Evolutionary conservation across 2,329 filamentous ascomycete species (phyloP).

Genomic region (Geoglossum cookeanum): DNA sequence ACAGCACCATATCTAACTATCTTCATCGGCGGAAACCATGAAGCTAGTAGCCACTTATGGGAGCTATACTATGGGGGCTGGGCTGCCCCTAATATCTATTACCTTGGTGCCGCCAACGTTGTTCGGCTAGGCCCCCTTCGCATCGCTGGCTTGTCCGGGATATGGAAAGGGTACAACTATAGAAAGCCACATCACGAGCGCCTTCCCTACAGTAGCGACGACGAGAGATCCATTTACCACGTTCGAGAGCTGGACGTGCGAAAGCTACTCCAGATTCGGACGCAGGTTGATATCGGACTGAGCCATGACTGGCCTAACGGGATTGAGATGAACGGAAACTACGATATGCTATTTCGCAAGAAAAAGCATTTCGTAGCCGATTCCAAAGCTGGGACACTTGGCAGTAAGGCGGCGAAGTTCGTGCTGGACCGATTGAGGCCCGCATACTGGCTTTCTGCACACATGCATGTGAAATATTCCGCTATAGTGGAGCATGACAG

Average conservation of each 20-base stretch:
- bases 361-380: constrained; percentile 64
- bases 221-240: constrained; percentile 73
- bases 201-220: constrained; percentile 60
- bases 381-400: constrained; percentile 54
- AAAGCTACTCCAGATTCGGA: constrained; percentile 67
- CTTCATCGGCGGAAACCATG: constrained; percentile 89
- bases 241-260: constrained; percentile 78
- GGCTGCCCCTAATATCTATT: constrained; percentile 95
- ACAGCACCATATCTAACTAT: constrained; percentile 75
- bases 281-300: constrained; percentile 75
- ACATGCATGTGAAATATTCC: constrained; percentile 75
- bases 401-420: constrained; percentile 59
- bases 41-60: constrained; percentile 75
- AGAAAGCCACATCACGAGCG: constrained; percentile 67
- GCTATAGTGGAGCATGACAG: constrained; percentile 36
- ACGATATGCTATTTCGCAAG: constrained; percentile 43
- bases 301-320: constrained; percentile 91
- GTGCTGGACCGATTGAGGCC: constrained; percentile 70
- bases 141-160: constrained; percentile 79
- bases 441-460: constrained; percentile 79
- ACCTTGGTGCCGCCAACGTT: constrained; percentile 83
- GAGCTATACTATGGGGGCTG: constrained; percentile 94
- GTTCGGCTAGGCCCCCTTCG: constrained; percentile 65
- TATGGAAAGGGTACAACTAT: constrained; percentile 88
- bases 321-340: constrained; percentile 62